Percentiles rank a stretch among this genome's conserved stretches.
Evolutionary conservation across 108 stramenopile species (phyloP).

Genomic region (Cyclostephanos tholiformis): DNA sequence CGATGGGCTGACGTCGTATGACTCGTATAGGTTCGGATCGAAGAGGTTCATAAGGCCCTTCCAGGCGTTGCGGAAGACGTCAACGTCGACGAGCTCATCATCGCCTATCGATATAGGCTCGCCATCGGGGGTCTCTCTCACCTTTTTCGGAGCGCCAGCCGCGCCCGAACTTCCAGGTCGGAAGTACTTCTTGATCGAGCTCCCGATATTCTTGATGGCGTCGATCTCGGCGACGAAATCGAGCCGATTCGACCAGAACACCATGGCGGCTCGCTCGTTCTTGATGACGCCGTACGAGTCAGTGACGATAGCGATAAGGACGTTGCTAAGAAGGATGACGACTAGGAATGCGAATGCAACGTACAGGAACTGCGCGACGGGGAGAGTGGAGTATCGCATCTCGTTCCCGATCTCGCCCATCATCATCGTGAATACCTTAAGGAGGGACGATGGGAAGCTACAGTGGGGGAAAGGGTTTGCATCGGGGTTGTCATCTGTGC

Average conservation of each 20-base stretch:
- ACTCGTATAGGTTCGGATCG: conserved; percentile 45
- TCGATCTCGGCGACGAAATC: conserved; percentile 69
- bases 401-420: conserved; percentile 67
- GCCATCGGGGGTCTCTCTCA: conserved; percentile 29
- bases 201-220: conserved; percentile 45
- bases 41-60: conserved; percentile 48
- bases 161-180: conserved; percentile 15
- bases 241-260: conserved; percentile 63
- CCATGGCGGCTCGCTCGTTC: conserved; percentile 60
- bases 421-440: conserved; percentile 63
- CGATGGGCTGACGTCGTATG: conserved; percentile 34
- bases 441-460: conserved; percentile 58
- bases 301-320: conserved; percentile 65
- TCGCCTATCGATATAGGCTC: conserved; percentile 27
- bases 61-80: conserved; percentile 41
- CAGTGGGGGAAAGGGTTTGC: conserved; percentile 53
- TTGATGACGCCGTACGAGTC: conserved; percentile 63
- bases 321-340: conserved; percentile 58
- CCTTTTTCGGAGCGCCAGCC: conserved; percentile 33
- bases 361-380: conserved; percentile 48
- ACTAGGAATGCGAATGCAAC: conserved; percentile 54
- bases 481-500: conserved; percentile 7
- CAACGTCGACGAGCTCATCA: conserved; percentile 16
- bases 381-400: conserved; percentile 42
- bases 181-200: conserved; percentile 29